These are phyloP conservation scores for Vishniacozyma victoriae DNA, from an alignment of 768 basidiomycete species.

Conservation along the genomic window DNA sequence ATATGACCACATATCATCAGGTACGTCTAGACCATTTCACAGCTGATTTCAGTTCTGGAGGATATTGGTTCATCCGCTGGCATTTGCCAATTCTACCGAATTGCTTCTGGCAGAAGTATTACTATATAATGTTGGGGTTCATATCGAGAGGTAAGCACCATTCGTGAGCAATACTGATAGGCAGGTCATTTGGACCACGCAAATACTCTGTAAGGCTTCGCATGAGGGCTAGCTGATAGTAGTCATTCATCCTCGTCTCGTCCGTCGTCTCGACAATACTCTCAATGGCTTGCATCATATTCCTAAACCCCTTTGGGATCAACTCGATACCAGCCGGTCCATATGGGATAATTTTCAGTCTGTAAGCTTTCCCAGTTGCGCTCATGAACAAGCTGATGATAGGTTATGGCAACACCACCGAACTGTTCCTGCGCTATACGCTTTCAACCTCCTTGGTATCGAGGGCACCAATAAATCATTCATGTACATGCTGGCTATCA, in stretches of 20 bases:
- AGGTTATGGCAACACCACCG: constrained; percentile 76
- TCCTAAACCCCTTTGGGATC: constrained; percentile 62
- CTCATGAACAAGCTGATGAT: neutral
- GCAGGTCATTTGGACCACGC: constrained; percentile 65
- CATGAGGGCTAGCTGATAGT: neutral
- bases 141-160: constrained; percentile 60
- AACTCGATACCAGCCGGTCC: constrained; percentile 74
- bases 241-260: constrained; percentile 76
- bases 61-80: constrained; percentile 64
- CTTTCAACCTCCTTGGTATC: constrained; percentile 68
- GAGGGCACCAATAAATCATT: constrained; percentile 70
- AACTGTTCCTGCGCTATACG: constrained; percentile 69
- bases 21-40: constrained; percentile 53
- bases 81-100: constrained; percentile 78
- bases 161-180: neutral
- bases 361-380: constrained; percentile 29
- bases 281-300: constrained; percentile 61
- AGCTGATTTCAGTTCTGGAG: constrained; percentile 73
- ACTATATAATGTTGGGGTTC: constrained; percentile 64
- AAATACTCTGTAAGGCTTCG: constrained; percentile 69
- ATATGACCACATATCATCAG: constrained; percentile 84
- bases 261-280: constrained; percentile 61
- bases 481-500: constrained; percentile 63
- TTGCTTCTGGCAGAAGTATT: constrained; percentile 69
- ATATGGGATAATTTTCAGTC: constrained; percentile 61